Base-by-base conservation (phyloP, 2,329 filamentous ascomycete species). In the Claviceps citrina region DNA sequence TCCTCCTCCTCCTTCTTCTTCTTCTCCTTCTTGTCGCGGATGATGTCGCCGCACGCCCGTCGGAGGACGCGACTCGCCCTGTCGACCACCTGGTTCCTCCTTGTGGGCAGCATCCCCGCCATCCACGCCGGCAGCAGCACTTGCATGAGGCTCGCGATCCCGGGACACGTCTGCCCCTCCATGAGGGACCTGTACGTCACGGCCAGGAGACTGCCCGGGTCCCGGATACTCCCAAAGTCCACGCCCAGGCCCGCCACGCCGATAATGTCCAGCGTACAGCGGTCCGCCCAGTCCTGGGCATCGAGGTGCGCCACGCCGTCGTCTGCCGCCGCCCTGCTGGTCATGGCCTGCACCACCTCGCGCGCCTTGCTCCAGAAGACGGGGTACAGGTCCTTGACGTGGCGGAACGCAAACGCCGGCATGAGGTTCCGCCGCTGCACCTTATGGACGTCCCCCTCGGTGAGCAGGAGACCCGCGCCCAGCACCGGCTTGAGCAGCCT, bases 381-480 rank as follows among this genome's bases (percentile, higher is more conserved):
- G 0, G 84, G 80, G 50, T 93, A 91, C 12, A 94, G 63, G 43
- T 89, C 73, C 54, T 91, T 93, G 55, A 93, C 67, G 51, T 93
- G 83, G 18, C 85, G 73, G 53, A 84, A 93, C n/a, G 77, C 70
- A 57, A 94, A 94, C 2, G 84, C 83, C 0, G 85, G 85, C 62
- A 80, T 75, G 15, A 93, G 71, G 43, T 80, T 77, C 55, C 82
- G 86, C 35, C 87, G 72, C 62, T 86, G 82, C 50, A 73, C 64
- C 62, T 81, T 91, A 58, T 95, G 89, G 51, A 87, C 83, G 10
- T 93, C 83, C n/a, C 87, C 87, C 59, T 95, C 87, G 2, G 84
- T 82, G 9, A 95, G 64, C 28, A 95, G 61, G 12, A 89, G 63
- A 8, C 83, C 82, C 10, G 78, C 61, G 8, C 84, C 81, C 10